These are phyloP conservation scores for Ogataea salicorniae DNA, from an alignment of 805 yeast species.

Conservation along the genomic window DNA sequence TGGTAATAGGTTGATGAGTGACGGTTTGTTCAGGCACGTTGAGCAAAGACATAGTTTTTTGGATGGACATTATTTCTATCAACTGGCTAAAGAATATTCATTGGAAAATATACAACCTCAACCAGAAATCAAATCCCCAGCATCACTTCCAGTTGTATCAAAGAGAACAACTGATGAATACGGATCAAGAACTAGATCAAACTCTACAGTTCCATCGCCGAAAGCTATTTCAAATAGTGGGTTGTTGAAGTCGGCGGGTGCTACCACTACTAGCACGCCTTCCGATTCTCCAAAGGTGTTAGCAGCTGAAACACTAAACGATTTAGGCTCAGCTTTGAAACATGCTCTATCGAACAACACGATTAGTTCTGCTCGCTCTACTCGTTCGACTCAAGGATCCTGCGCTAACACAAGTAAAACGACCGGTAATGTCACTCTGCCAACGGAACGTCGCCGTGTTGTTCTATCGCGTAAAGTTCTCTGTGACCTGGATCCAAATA, in stretches of 20 bases:
- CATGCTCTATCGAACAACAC: no score
- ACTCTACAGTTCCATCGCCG: constrained; percentile 11
- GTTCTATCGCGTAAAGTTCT: constrained; percentile 61
- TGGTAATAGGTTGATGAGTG: constrained; percentile 74
- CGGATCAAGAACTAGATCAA: constrained; percentile 6
- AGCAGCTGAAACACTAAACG: no score
- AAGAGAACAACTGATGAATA: background rate
- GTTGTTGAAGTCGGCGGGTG: background rate
- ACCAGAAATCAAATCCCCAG: constrained; percentile 5
- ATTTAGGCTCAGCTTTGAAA: no score
- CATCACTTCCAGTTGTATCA: constrained; percentile 11
- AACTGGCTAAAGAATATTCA: constrained; percentile 52
- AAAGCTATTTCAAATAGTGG: background rate
- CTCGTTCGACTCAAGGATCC: no score
- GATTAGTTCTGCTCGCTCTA: background rate
- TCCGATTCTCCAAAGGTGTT: no score
- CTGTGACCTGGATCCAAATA: constrained; percentile 70
- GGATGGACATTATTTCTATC: constrained; percentile 92
- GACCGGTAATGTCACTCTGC: no score
- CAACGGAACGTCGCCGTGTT: constrained; percentile 27
- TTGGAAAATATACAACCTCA: constrained; percentile 22
- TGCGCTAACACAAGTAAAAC: background rate
- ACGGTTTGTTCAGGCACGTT: constrained; percentile 73
- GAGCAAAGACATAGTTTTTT: constrained; percentile 76
- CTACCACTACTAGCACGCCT: background rate